Evolutionary conservation across 2,329 filamentous ascomycete genomes (phyloP), one percentile per base, ranked within the genome.

Genomic region (Gliomastix tumulicola): DNA sequence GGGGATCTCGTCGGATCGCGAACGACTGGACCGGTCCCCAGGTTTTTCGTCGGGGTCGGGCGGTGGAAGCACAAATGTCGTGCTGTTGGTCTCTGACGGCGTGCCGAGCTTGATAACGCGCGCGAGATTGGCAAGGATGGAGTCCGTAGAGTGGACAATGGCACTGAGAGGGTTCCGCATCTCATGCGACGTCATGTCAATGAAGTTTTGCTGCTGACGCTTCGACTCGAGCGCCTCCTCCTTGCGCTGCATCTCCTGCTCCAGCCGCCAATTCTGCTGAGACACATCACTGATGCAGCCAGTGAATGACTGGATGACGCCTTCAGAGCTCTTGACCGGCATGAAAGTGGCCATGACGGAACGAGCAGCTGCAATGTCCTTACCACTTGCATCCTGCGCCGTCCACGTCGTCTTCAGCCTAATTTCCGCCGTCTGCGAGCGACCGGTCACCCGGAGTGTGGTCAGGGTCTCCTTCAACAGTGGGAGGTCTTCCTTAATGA

Each of bases 121-220:
- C 3, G 60, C 50, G 3, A 74, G 57, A 5, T 66, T 70, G 8
- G 68, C 68, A 13, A 72, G 69, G 21, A 87, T 84, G 37, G 82
- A 79, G 43, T 88, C 83, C 2, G 81, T 80, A 50, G 81, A 86
- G 51, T 87, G 82, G 20, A 88, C 60, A 15, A 87, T 87, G 2
- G 82, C 83, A 30, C 74, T 80, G 19, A 88, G 62, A 1, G 83
- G 83, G 46, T 88, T 88, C 19, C 82, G 71, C 74, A 85, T 81
- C 51, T 84, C 81, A 51, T 85, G 81, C 12, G 75, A 77, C 2
- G 73, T 76, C 65, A 87, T 86, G 55, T 88, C 84, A 49, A 89
- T 86, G 48, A 88, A 88, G 44, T 84, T 84, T 48, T 89, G 83
- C 50, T 90, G 86, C 50, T 85, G 82, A 6, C 80, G 63, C 48